Evolutionary conservation across 2,329 filamentous ascomycete species (phyloP).

Genomic region (Aschersonia sp.): DNA sequence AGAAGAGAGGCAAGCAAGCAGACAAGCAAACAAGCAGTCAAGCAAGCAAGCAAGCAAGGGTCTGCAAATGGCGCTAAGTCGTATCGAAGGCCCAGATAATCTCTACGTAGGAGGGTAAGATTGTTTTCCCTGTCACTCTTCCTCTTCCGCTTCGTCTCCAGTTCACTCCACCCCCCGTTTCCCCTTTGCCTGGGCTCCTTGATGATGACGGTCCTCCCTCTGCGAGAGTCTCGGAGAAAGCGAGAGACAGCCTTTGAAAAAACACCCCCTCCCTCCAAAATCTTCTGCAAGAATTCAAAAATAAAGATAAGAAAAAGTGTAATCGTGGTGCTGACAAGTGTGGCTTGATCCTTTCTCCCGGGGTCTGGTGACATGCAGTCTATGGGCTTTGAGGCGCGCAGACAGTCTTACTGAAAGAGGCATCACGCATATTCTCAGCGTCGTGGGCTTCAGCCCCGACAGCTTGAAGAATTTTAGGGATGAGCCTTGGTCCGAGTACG

Average conservation of each 20-base stretch:
- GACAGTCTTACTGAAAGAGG: constrained; percentile 54
- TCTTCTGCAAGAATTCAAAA: not conserved
- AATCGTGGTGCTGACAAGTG: no score
- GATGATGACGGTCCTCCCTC: no score
- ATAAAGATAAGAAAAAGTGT: not conserved
- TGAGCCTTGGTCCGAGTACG: constrained; percentile 31
- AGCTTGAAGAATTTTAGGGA: constrained; percentile 30
- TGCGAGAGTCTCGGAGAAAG: no score
- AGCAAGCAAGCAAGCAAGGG: not conserved
- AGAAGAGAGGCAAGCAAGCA: no score
- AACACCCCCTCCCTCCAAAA: no score
- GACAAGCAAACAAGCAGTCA: no score
- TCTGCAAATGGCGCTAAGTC: constrained; percentile 24
- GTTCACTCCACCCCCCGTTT: not conserved
- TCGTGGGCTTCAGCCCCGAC: constrained; percentile 41
- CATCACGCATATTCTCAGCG: constrained; percentile 86
- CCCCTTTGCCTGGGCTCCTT: no score
- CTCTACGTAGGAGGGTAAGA: constrained; percentile 25
- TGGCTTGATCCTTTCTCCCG: no score
- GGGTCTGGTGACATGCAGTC: constrained; percentile 30
- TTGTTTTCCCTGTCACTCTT: not conserved
- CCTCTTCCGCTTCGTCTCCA: not conserved
- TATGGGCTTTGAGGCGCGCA: constrained; percentile 64
- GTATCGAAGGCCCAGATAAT: constrained; percentile 25
- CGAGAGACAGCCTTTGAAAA: no score